These are phyloP conservation scores for Suillus subaureus DNA, from an alignment of 768 basidiomycete species.

Conservation along the genomic window DNA sequence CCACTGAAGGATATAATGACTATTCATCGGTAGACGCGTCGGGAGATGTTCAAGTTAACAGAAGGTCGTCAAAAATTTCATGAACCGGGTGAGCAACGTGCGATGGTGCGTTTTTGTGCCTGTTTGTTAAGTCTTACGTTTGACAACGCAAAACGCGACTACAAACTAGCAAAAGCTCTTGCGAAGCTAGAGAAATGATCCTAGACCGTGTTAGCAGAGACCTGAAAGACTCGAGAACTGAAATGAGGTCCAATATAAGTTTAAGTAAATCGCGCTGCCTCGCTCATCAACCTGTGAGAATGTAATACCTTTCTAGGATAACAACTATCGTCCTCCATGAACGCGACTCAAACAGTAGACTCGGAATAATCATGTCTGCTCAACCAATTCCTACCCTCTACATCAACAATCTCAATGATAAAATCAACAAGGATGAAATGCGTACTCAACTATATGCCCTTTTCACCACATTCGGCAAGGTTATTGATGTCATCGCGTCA, in stretches of 20 bases:
- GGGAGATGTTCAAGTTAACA: conserved; percentile 16
- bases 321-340: background rate
- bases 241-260: background rate
- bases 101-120: conserved; percentile 26
- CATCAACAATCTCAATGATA: conserved; percentile 91
- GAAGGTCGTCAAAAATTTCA: conserved; percentile 37
- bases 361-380: conserved; percentile 38
- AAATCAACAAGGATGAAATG: conserved; percentile 90
- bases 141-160: conserved; percentile 27
- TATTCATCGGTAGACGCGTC: conserved; percentile 39
- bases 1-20: conserved; percentile 37
- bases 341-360: background rate
- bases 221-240: background rate
- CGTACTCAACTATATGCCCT: conserved; percentile 80
- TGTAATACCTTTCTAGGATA: conserved; percentile 21
- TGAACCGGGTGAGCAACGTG: conserved; percentile 25
- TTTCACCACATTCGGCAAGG: conserved; percentile 91
- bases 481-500: conserved; percentile 91
- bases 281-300: conserved; percentile 22
- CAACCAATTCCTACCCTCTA: conserved; percentile 90
- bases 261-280: background rate
- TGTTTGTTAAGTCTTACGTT: conserved; percentile 35
- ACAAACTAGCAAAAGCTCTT: conserved; percentile 14
- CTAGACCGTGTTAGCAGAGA: background rate
- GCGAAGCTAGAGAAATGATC: conserved; percentile 14